Percentiles rank a stretch among this genome's conserved stretches.
Conservation (phyloP, 306 rosid species). For the Dryas drummondii region DNA sequence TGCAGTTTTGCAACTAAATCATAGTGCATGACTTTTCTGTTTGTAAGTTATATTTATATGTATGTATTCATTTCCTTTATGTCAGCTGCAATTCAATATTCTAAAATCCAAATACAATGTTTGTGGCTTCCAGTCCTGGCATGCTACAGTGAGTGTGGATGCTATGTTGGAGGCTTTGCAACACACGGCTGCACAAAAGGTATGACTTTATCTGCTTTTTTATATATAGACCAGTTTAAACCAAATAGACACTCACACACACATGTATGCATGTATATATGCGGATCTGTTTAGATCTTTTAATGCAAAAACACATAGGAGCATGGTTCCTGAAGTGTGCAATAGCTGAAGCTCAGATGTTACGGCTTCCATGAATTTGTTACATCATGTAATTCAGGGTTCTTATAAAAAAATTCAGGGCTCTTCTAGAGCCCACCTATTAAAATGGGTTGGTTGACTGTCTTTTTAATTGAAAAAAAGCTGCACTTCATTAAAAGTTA, state of each 20-base stretch:
- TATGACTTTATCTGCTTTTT: conserved; percentile 3
- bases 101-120: conserved; percentile 19
- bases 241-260: neutral
- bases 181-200: conserved; percentile 56
- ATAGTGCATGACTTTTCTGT: neutral
- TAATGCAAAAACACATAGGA: neutral
- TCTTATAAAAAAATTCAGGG: neutral
- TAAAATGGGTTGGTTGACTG: neutral
- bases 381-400: neutral
- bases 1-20: neutral
- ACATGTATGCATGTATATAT: neutral
- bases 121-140: conserved; percentile 67
- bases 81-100: neutral
- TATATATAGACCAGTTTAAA: neutral
- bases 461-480: neutral
- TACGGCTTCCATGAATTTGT: neutral
- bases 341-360: neutral
- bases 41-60: neutral
- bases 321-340: conserved; percentile 3
- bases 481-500: neutral
- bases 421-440: neutral
- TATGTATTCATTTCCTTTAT: neutral
- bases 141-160: conserved; percentile 80
- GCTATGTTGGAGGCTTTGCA: conserved; percentile 88
- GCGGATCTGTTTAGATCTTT: neutral